phyloP scores from a whole-genome alignment of 1,284 basidiomycete species.

The Phellopilus nigrolimitatus region DNA sequence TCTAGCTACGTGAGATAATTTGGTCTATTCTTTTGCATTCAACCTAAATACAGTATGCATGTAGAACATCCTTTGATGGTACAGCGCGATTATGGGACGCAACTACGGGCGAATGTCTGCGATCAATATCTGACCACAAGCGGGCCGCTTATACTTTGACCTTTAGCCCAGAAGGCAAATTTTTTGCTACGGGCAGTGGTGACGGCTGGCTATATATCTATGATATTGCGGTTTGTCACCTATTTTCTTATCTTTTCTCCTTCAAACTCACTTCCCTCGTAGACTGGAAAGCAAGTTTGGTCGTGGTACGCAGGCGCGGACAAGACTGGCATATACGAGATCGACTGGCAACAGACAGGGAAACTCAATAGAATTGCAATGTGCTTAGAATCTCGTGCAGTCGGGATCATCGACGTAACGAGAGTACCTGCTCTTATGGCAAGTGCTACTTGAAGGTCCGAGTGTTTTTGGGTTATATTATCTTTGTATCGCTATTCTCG shows the following conservation, averaged over 20 bases:
- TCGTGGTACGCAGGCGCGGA: conserved; percentile 30
- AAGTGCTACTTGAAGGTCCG: not conserved
- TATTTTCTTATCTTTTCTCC: not conserved
- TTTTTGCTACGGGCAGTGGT: conserved; percentile 33
- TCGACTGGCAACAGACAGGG: conserved; percentile 34
- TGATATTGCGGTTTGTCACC: conserved; percentile 29
- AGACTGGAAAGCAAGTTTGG: conserved; percentile 32
- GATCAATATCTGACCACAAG: conserved; percentile 61
- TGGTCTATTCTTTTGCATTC: conserved; percentile 8
- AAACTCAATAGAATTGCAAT: conserved; percentile 31
- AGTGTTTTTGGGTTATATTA: not conserved
- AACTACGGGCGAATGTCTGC: conserved; percentile 64
- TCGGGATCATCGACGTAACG: conserved; percentile 32
- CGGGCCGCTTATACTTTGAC: conserved; percentile 61
- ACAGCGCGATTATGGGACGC: conserved; percentile 77
- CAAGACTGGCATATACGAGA: conserved; percentile 35
- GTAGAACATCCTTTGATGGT: conserved; percentile 62
- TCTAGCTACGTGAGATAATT: conserved; percentile 59
- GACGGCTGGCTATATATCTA: conserved; percentile 34
- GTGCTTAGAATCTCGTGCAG: conserved; percentile 34
- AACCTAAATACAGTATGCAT: not conserved
- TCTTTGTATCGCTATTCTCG: conserved; percentile 8
- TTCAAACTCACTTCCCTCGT: conserved; percentile 10
- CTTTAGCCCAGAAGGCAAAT: conserved; percentile 58
- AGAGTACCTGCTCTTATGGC: conserved; percentile 24